Evolutionary conservation across 2,329 filamentous ascomycete species (phyloP).

Genomic region (Amauroascus niger): DNA sequence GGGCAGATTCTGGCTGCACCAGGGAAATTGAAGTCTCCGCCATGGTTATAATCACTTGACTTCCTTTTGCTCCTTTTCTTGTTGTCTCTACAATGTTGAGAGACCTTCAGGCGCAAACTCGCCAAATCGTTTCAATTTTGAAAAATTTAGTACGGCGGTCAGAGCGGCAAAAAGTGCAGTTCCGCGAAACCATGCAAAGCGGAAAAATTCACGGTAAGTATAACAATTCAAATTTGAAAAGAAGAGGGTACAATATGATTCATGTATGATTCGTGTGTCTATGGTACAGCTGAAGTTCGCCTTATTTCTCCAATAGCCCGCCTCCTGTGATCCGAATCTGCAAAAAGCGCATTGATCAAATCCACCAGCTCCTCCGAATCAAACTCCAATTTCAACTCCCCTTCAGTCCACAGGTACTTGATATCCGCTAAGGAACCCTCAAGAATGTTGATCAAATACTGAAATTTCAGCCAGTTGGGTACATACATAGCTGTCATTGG

Average conservation of each 20-base stretch:
- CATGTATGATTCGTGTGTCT: slow-evolving; percentile 11
- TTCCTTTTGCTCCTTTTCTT: neutral
- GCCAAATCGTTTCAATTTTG: neutral
- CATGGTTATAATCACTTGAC: neutral
- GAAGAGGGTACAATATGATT: too few species aligned
- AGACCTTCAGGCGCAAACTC: slow-evolving; percentile 12
- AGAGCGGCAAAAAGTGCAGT: slow-evolving; percentile 33
- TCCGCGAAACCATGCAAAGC: neutral
- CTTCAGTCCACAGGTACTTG: slow-evolving; percentile 55
- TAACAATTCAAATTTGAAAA: too few species aligned
- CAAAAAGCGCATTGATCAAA: slow-evolving; percentile 54
- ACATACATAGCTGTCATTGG: slow-evolving; percentile 54
- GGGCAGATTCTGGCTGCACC: slow-evolving; percentile 16
- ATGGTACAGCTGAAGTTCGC: slow-evolving; percentile 23
- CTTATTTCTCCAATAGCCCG: slow-evolving; percentile 50
- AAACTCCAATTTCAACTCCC: slow-evolving; percentile 55
- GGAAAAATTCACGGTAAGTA: too few species aligned
- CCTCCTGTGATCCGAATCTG: slow-evolving; percentile 50
- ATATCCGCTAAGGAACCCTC: slow-evolving; percentile 56
- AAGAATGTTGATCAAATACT: slow-evolving; percentile 54
- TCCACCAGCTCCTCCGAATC: slow-evolving; percentile 52
- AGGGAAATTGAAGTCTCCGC: neutral
- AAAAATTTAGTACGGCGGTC: slow-evolving; percentile 34
- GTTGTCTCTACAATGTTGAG: neutral
- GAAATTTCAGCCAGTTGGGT: slow-evolving; percentile 55